A percentile compares a stretch with the other conserved stretches of the same genome.
Evolutionary conservation across 192 early-diverging fungal species (phyloP).

Genomic region (Lunasporangiospora selenospora): DNA sequence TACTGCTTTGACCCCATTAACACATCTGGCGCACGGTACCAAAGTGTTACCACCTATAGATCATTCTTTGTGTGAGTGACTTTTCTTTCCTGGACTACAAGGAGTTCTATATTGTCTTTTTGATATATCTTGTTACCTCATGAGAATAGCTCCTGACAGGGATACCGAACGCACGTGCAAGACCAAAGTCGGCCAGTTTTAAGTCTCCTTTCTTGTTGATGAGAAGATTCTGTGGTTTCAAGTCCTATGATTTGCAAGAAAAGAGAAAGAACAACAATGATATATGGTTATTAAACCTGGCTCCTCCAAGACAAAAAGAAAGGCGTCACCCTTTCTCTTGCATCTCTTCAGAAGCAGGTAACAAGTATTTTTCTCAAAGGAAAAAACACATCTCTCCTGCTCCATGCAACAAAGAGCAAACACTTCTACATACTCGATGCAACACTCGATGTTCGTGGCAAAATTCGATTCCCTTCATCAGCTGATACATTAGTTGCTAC

Average conservation of each 20-base stretch:
- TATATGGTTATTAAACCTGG: background rate
- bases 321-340: background rate
- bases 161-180: constrained; percentile 97
- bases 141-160: constrained; percentile 88
- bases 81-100: background rate
- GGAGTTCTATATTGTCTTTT: background rate
- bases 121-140: constrained; percentile 59
- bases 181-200: constrained; percentile 93
- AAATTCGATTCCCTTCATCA: constrained; percentile 95
- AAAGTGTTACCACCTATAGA: constrained; percentile 77
- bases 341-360: background rate
- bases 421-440: constrained; percentile 72
- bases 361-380: background rate
- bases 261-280: background rate
- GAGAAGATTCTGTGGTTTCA: constrained; percentile 91
- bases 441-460: constrained; percentile 96
- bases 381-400: background rate
- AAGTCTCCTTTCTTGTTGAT: constrained; percentile 93
- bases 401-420: background rate
- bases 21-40: constrained; percentile 91
- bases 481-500: constrained; percentile 96
- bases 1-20: constrained; percentile 89
- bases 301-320: background rate
- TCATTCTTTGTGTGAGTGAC: background rate
- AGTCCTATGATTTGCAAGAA: constrained; percentile 54